phyloP scores from a whole-genome alignment of 2,329 filamentous ascomycete genomes.

The Celoporthe dispersa region DNA sequence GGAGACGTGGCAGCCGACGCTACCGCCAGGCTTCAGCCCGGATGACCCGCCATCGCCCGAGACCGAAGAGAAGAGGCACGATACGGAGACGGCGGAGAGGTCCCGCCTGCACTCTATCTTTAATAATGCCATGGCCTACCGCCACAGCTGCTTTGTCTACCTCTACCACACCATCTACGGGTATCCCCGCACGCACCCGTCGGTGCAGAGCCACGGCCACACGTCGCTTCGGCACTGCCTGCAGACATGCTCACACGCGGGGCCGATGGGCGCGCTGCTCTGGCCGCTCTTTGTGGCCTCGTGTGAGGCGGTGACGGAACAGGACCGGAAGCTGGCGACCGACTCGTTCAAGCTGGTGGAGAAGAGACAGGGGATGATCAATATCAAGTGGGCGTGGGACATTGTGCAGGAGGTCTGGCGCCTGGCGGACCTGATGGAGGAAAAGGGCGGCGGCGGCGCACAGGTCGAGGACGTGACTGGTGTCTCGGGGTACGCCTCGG shows the following conservation, averaged over 20 bases:
- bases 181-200: conserved; percentile 49
- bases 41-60: conserved; percentile 29
- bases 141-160: conserved; percentile 62
- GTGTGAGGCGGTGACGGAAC: conserved; percentile 57
- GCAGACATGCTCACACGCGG: conserved; percentile 57
- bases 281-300: conserved; percentile 69
- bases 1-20: conserved; percentile 57
- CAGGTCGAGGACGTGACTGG: conserved; percentile 11
- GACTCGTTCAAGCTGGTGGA: conserved; percentile 58
- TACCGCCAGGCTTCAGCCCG: conserved; percentile 46
- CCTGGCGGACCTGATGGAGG: conserved; percentile 47
- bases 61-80: conserved; percentile 30
- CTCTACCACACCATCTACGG: conserved; percentile 60
- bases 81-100: conserved; percentile 39
- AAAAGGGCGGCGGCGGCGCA: conserved; percentile 23
- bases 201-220: conserved; percentile 59
- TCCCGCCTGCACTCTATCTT: conserved; percentile 57
- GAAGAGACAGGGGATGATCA: conserved; percentile 66
- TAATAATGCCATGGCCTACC: conserved; percentile 64
- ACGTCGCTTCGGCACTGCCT: conserved; percentile 57
- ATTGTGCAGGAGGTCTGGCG: conserved; percentile 67
- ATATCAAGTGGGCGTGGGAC: conserved; percentile 64
- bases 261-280: conserved; percentile 66
- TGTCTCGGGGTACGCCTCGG: conserved; percentile 5
- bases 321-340: conserved; percentile 56